Conservation (phyloP, 441 rosid genomes). For the Melastoma candidum region DNA sequence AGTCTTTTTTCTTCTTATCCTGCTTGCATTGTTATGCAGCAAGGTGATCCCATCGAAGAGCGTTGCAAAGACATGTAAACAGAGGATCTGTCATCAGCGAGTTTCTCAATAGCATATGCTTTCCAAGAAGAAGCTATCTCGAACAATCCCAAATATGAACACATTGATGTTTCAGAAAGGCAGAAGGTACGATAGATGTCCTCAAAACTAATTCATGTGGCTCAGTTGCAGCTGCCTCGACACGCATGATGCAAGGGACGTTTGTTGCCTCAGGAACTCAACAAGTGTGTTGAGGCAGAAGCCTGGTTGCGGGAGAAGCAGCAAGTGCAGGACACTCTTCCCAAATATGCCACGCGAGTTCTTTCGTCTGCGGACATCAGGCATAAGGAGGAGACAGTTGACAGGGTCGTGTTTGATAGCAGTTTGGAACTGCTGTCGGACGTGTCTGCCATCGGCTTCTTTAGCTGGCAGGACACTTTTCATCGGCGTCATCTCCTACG, state of each 20-base stretch:
- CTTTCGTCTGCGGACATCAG: conserved; percentile 72
- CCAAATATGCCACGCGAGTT: conserved; percentile 62
- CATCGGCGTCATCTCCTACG: too few relatives aligned
- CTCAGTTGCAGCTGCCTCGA: too few relatives aligned
- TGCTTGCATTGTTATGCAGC: conserved; percentile 29
- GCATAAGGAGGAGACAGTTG: conserved; percentile 75
- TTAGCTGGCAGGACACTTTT: too few relatives aligned
- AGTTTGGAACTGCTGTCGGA: background rate
- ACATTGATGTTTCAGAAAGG: conserved; percentile 76
- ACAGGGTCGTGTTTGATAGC: conserved; percentile 23
- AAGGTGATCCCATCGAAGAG: conserved; percentile 81
- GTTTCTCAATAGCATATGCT: conserved; percentile 59
- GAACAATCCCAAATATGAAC: conserved; percentile 76
- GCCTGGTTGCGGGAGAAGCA: conserved; percentile 80
- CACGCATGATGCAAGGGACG: too few relatives aligned
- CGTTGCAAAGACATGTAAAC: conserved; percentile 55
- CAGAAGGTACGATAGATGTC: conserved; percentile 45
- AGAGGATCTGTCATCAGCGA: conserved; percentile 74
- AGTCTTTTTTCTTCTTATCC: background rate
- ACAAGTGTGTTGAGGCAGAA: conserved; percentile 79
- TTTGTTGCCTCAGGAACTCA: conserved; percentile 42
- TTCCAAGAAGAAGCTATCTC: conserved; percentile 86
- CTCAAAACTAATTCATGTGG: too few relatives aligned
- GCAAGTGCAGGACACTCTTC: conserved; percentile 81
- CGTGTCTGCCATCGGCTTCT: too few relatives aligned